Base-by-base conservation (phyloP, 2,329 filamentous ascomycete species). In the Pseudocercospora crystallina region DNA sequence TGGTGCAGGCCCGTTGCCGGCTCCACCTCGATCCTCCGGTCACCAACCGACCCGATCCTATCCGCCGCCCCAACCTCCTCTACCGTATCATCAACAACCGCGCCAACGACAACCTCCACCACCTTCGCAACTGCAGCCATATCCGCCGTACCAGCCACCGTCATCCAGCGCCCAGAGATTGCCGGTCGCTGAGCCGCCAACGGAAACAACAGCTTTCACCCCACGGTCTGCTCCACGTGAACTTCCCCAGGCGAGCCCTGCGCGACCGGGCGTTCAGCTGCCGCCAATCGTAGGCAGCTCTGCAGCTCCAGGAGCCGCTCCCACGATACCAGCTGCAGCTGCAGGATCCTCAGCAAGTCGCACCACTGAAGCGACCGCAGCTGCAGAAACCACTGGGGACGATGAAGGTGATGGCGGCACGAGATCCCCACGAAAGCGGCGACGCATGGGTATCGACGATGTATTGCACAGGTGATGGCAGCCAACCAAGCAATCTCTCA, bases 371-470 rank as follows among this genome's bases (percentile, higher is more conserved):
- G n/a, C 37, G 29, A 26, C 31, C 2, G n/a, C 32, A 47, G 38
- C 47, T 30, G 20, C 36, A n/a, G 46, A 56, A 17, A 33, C 51
- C 38, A 56, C 57, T 8, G 55, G 62, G 7, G 20, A 26, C 37
- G 66, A 61, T 5, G 59, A 63, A 15, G 61, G 53, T 29, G 55
- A 51, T 11, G 47, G 41, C 20, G 39, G 49, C 3, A 39, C 41
- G 20, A 43, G 38, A 13, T 56, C 59, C 17, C 51, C 64, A 15
- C 53, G 56, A 33, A 67, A 68, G 47, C 56, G 63, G 17, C 56
- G 63, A 29, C 57, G 63, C 14, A 58, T 69, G 52, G 65, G 59
- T 4, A 64, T 69, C 8, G 57, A 65, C 39, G 65, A 69, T 37
- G 65, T 69, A 26, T 51, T 69, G 41, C 65, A 67, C 8, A 17